These are phyloP conservation scores for Chondrus crispus DNA, from an alignment of 23 red algal species.

Conservation along the genomic window DNA sequence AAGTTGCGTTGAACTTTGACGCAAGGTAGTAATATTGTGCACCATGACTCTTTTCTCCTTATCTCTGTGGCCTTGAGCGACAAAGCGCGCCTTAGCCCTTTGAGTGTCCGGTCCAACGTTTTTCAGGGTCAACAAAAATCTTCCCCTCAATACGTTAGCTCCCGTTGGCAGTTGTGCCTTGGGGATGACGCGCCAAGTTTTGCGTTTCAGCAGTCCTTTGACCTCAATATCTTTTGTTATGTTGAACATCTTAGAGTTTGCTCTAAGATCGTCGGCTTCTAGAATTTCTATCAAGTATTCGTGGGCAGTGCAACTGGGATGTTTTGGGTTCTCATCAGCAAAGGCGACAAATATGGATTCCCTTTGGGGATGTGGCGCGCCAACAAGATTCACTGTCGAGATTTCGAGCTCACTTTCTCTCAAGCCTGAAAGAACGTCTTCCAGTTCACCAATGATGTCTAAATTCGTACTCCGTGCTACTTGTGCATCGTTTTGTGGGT, in stretches of 20 bases:
- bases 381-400: too few relatives aligned
- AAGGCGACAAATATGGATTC: too few relatives aligned
- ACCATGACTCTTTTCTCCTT: conserved; percentile 13
- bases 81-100: not conserved
- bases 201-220: not conserved
- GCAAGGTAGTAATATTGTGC: not conserved
- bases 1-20: not conserved
- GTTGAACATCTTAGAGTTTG: not conserved
- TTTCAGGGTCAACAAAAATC: not conserved
- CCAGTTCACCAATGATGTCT: too few relatives aligned
- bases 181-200: not conserved
- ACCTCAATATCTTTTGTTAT: not conserved
- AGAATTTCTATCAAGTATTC: not conserved
- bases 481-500: too few relatives aligned
- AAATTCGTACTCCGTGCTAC: too few relatives aligned
- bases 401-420: too few relatives aligned
- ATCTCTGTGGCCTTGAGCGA: not conserved
- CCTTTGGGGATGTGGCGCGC: too few relatives aligned
- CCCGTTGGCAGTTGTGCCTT: not conserved
- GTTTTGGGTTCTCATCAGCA: too few relatives aligned
- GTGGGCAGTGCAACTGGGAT: too few relatives aligned
- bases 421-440: too few relatives aligned
- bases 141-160: not conserved
- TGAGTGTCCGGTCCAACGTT: not conserved
- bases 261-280: not conserved